phyloP scores from a whole-genome alignment of 2,329 filamentous ascomycete species.

The Lecanoromycetidae sp. region DNA sequence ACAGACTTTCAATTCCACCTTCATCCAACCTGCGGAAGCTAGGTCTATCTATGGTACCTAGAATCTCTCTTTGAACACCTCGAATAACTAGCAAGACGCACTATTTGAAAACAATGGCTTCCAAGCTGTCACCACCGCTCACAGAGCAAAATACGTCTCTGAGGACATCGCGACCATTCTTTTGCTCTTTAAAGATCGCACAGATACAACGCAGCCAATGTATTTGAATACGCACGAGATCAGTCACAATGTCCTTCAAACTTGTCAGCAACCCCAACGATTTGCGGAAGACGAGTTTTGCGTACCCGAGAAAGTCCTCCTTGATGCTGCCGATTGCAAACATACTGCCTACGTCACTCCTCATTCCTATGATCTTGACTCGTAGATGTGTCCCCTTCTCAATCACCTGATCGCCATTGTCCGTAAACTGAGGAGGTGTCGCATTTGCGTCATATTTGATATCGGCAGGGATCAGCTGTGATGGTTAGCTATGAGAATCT shows the following conservation, averaged over 20 bases:
- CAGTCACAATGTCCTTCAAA: conserved; percentile 1
- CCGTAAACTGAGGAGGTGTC: conserved; percentile 91
- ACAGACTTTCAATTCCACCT: not conserved
- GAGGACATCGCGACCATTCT: too few relatives aligned
- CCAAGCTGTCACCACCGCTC: too few relatives aligned
- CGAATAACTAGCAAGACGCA: too few relatives aligned
- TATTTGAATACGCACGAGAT: not conserved
- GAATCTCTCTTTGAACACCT: too few relatives aligned
- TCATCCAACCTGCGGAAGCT: not conserved
- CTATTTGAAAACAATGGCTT: too few relatives aligned
- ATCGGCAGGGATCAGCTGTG: conserved; percentile 74
- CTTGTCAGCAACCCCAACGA: not conserved
- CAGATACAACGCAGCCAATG: not conserved
- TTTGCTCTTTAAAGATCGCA: too few relatives aligned
- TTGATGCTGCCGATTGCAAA: conserved; percentile 97
- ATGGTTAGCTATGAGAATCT: conserved; percentile 8
- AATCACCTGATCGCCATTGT: conserved; percentile 86
- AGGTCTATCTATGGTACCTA: not conserved
- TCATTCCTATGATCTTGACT: conserved; percentile 84
- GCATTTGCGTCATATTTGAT: conserved; percentile 93
- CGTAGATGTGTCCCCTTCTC: conserved; percentile 88
- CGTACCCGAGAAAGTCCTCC: conserved; percentile 46
- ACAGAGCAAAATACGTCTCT: too few relatives aligned
- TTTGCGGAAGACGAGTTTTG: conserved; percentile 5
- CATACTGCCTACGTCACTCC: conserved; percentile 88